These are phyloP conservation scores for Candida palmyrensis DNA, from an alignment of 805 yeast species.

Conservation along the genomic window DNA sequence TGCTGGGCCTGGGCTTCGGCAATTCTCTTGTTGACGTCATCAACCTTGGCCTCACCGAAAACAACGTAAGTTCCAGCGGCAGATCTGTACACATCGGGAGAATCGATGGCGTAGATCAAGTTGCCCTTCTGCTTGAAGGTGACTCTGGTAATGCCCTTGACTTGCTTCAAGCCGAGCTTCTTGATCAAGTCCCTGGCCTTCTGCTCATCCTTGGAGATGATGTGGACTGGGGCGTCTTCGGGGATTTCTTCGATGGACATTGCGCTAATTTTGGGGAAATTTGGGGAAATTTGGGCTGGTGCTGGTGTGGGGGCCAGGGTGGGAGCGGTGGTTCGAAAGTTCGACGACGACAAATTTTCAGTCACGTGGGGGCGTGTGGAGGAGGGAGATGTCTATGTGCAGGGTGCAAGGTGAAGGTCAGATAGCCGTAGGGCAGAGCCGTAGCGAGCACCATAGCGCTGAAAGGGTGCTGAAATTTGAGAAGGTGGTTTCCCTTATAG, in stretches of 20 bases:
- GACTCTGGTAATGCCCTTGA: constrained; percentile 91
- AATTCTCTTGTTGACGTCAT: constrained; percentile 85
- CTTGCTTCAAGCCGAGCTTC: constrained; percentile 84
- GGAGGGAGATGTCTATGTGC: too few relatives aligned
- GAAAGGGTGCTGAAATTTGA: too few relatives aligned
- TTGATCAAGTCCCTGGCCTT: constrained; percentile 88
- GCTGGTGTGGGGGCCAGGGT: not conserved
- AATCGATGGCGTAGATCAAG: constrained; percentile 84
- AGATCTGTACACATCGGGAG: constrained; percentile 93
- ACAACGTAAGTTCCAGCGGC: constrained; percentile 92
- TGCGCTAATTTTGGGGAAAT: not conserved
- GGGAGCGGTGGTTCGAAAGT: too few relatives aligned
- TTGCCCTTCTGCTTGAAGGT: constrained; percentile 92
- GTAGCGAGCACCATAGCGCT: too few relatives aligned
- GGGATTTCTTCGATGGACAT: constrained; percentile 60
- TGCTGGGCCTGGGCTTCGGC: constrained; percentile 80
- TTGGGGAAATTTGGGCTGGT: not conserved
- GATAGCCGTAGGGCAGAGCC: too few relatives aligned
- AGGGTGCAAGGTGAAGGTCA: too few relatives aligned
- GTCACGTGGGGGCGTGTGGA: too few relatives aligned
- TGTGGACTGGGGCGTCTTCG: constrained; percentile 76
- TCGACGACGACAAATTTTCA: constrained; percentile 5
- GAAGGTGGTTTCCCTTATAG: too few relatives aligned
- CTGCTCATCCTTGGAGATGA: constrained; percentile 87
- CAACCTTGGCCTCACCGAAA: constrained; percentile 96